A percentile compares a stretch with the other conserved stretches of the same genome.
Evolutionary conservation across 352 stramenopile species (phyloP).

Genomic region (Phytopythium delawarense): DNA sequence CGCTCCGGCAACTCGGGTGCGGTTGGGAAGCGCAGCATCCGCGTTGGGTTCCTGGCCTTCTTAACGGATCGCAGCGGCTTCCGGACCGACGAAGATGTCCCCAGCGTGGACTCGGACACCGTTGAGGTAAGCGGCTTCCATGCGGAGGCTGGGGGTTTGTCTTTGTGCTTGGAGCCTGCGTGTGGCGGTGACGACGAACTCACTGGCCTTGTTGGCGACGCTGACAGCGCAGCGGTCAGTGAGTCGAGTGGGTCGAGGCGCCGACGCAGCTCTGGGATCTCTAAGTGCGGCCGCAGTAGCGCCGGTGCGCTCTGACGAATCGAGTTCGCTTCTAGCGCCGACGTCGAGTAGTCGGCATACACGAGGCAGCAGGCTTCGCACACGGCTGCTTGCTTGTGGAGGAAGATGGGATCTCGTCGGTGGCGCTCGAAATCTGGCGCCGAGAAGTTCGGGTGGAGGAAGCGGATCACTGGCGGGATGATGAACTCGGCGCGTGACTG

Average conservation of each 20-base stretch:
- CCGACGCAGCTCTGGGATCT: constrained; percentile 40
- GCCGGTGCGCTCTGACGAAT: constrained; percentile 55
- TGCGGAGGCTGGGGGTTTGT: constrained; percentile 45
- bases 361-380: constrained; percentile 94
- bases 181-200: constrained; percentile 7
- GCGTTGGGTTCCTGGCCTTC: constrained; percentile 21
- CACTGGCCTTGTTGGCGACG: neutral
- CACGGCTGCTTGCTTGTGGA: constrained; percentile 90
- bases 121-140: constrained; percentile 47
- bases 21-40: constrained; percentile 25
- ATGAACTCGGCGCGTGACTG: constrained; percentile 41
- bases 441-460: constrained; percentile 84
- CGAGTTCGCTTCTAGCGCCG: constrained; percentile 67
- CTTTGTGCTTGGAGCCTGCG: constrained; percentile 7
- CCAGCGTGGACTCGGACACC: neutral
- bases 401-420: constrained; percentile 90
- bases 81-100: neutral
- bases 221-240: constrained; percentile 11
- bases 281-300: constrained; percentile 54
- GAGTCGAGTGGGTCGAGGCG: constrained; percentile 38
- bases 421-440: constrained; percentile 86
- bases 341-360: constrained; percentile 87
- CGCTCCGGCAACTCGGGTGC: constrained; percentile 53
- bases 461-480: constrained; percentile 92
- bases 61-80: neutral